Evolutionary conservation across 2,329 filamentous ascomycete species (phyloP).

Genomic region (Ilyonectria robusta): DNA sequence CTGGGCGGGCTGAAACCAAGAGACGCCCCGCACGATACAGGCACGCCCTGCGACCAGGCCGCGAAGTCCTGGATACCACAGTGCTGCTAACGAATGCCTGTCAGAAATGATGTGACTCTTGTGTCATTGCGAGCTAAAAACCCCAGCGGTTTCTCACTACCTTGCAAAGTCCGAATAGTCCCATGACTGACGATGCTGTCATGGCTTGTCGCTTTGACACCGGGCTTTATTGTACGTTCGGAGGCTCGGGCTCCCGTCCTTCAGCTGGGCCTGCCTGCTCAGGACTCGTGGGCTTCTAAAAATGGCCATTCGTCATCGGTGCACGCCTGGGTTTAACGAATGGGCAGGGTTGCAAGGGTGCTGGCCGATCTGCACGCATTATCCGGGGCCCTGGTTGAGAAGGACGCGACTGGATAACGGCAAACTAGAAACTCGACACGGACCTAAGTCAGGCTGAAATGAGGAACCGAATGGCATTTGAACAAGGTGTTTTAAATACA

Average conservation of each 20-base stretch:
- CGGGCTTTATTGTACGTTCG: not conserved
- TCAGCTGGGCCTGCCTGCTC: not conserved
- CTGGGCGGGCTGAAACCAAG: constrained; percentile 34
- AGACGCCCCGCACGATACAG: constrained; percentile 42
- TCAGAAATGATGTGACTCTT: constrained; percentile 47
- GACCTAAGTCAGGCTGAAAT: constrained; percentile 10
- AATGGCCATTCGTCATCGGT: constrained; percentile 43
- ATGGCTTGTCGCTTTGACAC: constrained; percentile 23
- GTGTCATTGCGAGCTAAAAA: constrained; percentile 44
- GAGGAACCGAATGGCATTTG: not conserved
- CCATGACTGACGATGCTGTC: constrained; percentile 15
- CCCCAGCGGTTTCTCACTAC: constrained; percentile 33
- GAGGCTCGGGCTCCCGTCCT: constrained; percentile 4
- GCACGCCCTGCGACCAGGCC: constrained; percentile 35
- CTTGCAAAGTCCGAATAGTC: constrained; percentile 31
- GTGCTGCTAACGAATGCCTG: constrained; percentile 36
- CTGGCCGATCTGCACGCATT: constrained; percentile 47
- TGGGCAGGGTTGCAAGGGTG: constrained; percentile 39
- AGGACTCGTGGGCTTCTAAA: constrained; percentile 18
- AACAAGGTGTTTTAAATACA: not conserved
- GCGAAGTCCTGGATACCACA: constrained; percentile 33
- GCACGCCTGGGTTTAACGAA: constrained; percentile 32
- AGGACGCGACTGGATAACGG: constrained; percentile 40
- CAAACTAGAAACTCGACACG: constrained; percentile 32
- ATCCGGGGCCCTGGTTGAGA: constrained; percentile 44